These are phyloP conservation scores for Pezicula neosporulosa DNA, from an alignment of 2,329 filamentous ascomycete genomes.

Conservation along the genomic window DNA sequence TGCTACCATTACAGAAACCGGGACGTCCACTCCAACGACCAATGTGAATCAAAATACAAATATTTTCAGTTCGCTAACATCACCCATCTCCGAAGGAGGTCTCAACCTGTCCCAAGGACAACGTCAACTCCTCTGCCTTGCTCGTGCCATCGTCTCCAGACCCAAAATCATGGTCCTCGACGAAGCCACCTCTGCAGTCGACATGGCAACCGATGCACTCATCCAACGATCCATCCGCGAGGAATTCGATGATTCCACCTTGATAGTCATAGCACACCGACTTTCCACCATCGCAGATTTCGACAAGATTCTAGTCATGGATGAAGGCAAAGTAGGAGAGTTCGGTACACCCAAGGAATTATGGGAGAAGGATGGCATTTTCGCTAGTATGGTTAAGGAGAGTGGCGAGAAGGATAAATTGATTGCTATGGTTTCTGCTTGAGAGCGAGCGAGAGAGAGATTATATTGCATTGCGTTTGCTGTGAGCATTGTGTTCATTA, in stretches of 20 bases:
- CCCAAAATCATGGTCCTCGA: conserved; percentile 79
- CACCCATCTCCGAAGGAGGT: conserved; percentile 66
- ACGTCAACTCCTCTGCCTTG: conserved; percentile 71
- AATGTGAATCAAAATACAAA: conserved; percentile 52
- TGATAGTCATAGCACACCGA: conserved; percentile 72
- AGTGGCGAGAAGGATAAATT: conserved; percentile 46
- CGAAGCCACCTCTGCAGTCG: conserved; percentile 75
- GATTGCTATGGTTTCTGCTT: neutral
- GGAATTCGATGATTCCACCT: conserved; percentile 65
- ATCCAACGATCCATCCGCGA: conserved; percentile 72
- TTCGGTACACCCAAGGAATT: conserved; percentile 60
- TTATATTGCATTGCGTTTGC: too few relatives aligned
- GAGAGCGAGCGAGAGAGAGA: too few relatives aligned
- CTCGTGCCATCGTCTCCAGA: conserved; percentile 66
- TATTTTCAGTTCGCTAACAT: conserved; percentile 59
- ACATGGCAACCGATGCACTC: conserved; percentile 71
- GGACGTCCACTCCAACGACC: conserved; percentile 32
- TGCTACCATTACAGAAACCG: conserved; percentile 11
- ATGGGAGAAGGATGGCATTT: conserved; percentile 49
- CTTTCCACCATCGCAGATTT: conserved; percentile 73
- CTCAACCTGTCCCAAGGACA: conserved; percentile 75
- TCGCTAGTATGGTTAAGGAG: conserved; percentile 57
- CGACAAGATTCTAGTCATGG: conserved; percentile 66
- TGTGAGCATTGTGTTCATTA: too few relatives aligned
- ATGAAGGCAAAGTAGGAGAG: conserved; percentile 62